A percentile compares a stretch with the other conserved stretches of the same genome.
These are phyloP conservation scores for Aureobasidium sp. DNA, from an alignment of 2,329 filamentous ascomycete genomes.

Conservation along the genomic window DNA sequence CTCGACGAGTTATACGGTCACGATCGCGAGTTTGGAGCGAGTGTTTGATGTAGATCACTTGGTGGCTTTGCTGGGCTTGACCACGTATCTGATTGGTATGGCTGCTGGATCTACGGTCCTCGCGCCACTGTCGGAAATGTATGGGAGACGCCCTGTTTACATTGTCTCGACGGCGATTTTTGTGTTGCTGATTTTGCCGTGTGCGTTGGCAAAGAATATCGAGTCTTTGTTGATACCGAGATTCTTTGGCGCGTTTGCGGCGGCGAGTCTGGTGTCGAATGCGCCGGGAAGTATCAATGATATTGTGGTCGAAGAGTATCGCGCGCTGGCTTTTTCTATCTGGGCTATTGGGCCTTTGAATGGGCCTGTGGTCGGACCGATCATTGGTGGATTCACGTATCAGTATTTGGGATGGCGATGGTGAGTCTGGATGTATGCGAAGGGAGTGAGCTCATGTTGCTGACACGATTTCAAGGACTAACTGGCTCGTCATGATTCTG, in stretches of 20 bases:
- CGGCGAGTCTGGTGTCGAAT: slow-evolving; percentile 75
- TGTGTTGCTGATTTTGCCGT: slow-evolving; percentile 63
- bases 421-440: slow-evolving; percentile 63
- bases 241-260: slow-evolving; percentile 68
- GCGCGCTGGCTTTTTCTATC: slow-evolving; percentile 74
- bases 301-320: slow-evolving; percentile 70
- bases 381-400: slow-evolving; percentile 75
- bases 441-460: not conserved
- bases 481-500: slow-evolving; percentile 59
- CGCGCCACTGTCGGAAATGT: slow-evolving; percentile 67
- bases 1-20: slow-evolving; percentile 71
- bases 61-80: slow-evolving; percentile 67
- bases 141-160: slow-evolving; percentile 61
- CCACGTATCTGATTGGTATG: slow-evolving; percentile 69
- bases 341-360: slow-evolving; percentile 83
- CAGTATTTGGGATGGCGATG: slow-evolving; percentile 80
- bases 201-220: slow-evolving; percentile 61
- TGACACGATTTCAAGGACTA: slow-evolving; percentile 16
- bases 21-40: slow-evolving; percentile 59
- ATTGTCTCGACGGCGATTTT: slow-evolving; percentile 58
- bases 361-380: slow-evolving; percentile 54
- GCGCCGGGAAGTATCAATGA: slow-evolving; percentile 77
- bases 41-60: slow-evolving; percentile 58
- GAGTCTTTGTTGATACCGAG: slow-evolving; percentile 62
- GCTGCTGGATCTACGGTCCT: slow-evolving; percentile 65